Evolutionary conservation across 2,329 filamentous ascomycete genomes (phyloP).

Genomic region (Colletotrichum trifolii): DNA sequence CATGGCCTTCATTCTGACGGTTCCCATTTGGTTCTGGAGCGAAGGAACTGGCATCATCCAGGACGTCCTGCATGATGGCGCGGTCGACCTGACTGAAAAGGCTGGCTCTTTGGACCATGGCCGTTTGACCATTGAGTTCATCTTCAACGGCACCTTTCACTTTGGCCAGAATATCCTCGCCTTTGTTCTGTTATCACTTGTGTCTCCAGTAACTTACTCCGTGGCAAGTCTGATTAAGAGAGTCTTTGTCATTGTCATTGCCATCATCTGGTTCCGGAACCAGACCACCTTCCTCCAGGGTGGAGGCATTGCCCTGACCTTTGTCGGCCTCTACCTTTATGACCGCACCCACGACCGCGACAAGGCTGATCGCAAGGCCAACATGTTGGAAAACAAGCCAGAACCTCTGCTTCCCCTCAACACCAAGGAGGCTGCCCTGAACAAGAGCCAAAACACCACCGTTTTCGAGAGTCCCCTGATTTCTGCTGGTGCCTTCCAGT

Average conservation of each 20-base stretch:
- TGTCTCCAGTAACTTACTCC: conserved; percentile 96
- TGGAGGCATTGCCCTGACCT: conserved; percentile 87
- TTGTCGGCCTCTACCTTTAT: conserved; percentile 93
- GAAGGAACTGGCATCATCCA: conserved; percentile 83
- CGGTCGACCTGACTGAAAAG: conserved; percentile 68
- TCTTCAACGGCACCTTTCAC: conserved; percentile 97
- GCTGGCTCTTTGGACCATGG: conserved; percentile 81
- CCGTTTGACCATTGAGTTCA: conserved; percentile 81
- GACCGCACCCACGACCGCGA: conserved; percentile 90
- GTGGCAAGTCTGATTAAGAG: conserved; percentile 96
- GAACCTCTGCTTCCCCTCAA: conserved; percentile 75
- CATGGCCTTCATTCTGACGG: conserved; percentile 87
- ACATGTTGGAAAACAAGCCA: conserved; percentile 66
- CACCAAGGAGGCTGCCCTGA: conserved; percentile 51
- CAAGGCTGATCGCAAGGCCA: conserved; percentile 85
- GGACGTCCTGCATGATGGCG: conserved; percentile 85
- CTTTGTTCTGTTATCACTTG: conserved; percentile 90
- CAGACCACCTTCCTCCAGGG: conserved; percentile 86
- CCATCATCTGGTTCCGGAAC: conserved; percentile 96
- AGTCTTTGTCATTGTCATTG: conserved; percentile 94
- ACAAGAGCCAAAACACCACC: conserved; percentile 43
- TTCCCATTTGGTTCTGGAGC: conserved; percentile 92
- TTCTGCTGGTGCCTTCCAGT: conserved; percentile 37
- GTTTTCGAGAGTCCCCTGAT: conserved; percentile 52
- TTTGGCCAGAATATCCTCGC: conserved; percentile 97